These are phyloP conservation scores for Candida bentonensis DNA, from an alignment of 805 yeast species.

Conservation along the genomic window DNA sequence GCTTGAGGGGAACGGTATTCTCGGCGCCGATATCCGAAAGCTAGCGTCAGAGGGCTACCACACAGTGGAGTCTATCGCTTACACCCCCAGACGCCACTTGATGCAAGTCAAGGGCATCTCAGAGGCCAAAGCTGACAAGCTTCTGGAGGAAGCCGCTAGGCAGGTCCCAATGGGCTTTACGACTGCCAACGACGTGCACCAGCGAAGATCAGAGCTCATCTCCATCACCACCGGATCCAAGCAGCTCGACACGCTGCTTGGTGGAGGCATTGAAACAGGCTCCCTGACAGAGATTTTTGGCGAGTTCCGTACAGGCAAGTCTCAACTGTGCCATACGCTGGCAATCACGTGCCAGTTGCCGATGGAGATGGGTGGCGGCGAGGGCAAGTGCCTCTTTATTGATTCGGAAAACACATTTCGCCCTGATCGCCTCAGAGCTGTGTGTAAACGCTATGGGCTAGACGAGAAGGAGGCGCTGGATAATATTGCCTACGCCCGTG, in stretches of 20 bases:
- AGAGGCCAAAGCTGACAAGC: conserved; percentile 85
- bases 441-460: conserved; percentile 82
- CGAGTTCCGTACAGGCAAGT: conserved; percentile 94
- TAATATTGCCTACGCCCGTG: conserved; percentile 94
- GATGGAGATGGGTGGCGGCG: conserved; percentile 95
- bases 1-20: conserved; percentile 67
- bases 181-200: conserved; percentile 89
- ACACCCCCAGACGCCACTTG: conserved; percentile 73
- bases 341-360: conserved; percentile 97
- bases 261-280: conserved; percentile 97
- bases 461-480: conserved; percentile 91
- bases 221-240: conserved; percentile 93
- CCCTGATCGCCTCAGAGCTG: conserved; percentile 77
- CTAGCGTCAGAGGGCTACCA: conserved; percentile 71
- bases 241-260: conserved; percentile 79
- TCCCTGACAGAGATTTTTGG: conserved; percentile 94
- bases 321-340: conserved; percentile 90
- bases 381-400: conserved; percentile 89
- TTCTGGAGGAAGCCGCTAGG: conserved; percentile 70
- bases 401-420: conserved; percentile 97
- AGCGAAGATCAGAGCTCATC: conserved; percentile 77
- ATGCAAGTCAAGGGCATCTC: conserved; percentile 79
- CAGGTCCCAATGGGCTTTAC: conserved; percentile 93
- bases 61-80: conserved; percentile 88
- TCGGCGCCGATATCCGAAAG: conserved; percentile 63